These are phyloP conservation scores for Mycosphaerelloides madeirae DNA, from an alignment of 2,329 filamentous ascomycete genomes.

Conservation along the genomic window DNA sequence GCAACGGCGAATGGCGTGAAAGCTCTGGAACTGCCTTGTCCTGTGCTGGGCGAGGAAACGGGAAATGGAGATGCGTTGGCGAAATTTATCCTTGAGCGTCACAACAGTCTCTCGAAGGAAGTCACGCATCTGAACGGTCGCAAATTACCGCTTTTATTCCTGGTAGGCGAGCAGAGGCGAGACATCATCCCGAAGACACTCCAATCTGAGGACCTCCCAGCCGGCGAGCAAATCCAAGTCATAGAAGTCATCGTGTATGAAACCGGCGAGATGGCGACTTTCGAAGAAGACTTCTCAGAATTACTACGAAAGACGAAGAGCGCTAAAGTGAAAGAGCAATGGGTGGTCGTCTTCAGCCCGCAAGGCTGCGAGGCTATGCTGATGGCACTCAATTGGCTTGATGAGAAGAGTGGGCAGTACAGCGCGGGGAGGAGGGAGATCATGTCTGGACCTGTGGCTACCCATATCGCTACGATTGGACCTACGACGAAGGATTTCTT, in stretches of 20 bases:
- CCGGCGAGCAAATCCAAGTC: slow-evolving; percentile 56
- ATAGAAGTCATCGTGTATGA: slow-evolving; percentile 82
- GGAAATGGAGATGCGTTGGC: slow-evolving; percentile 82
- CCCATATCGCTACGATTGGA: slow-evolving; percentile 80
- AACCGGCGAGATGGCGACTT: slow-evolving; percentile 75
- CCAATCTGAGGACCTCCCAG: slow-evolving; percentile 52
- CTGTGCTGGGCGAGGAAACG: slow-evolving; percentile 72
- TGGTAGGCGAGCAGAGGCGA: slow-evolving; percentile 82
- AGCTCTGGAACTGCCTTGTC: slow-evolving; percentile 46
- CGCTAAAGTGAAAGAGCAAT: slow-evolving; percentile 45
- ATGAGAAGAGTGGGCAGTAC: slow-evolving; percentile 36
- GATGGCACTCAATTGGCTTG: slow-evolving; percentile 46
- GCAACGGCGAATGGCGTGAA: slow-evolving; percentile 71
- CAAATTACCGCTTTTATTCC: slow-evolving; percentile 69
- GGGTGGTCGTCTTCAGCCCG: slow-evolving; percentile 70
- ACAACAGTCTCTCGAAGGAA: slow-evolving; percentile 44
- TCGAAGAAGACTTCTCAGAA: slow-evolving; percentile 60
- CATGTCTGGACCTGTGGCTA: slow-evolving; percentile 87
- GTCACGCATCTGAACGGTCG: slow-evolving; percentile 27
- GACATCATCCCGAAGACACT: slow-evolving; percentile 85
- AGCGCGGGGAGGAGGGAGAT: slow-evolving; percentile 56
- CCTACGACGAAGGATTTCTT: slow-evolving; percentile 83
- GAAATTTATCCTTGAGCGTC: slow-evolving; percentile 72
- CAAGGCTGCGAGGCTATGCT: slow-evolving; percentile 60
- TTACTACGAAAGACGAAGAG: slow-evolving; percentile 41